Percentiles rank a stretch among this genome's conserved stretches.
Conservation (phyloP, 495 filamentous ascomycete genomes). For the Penicillium pulvis region DNA sequence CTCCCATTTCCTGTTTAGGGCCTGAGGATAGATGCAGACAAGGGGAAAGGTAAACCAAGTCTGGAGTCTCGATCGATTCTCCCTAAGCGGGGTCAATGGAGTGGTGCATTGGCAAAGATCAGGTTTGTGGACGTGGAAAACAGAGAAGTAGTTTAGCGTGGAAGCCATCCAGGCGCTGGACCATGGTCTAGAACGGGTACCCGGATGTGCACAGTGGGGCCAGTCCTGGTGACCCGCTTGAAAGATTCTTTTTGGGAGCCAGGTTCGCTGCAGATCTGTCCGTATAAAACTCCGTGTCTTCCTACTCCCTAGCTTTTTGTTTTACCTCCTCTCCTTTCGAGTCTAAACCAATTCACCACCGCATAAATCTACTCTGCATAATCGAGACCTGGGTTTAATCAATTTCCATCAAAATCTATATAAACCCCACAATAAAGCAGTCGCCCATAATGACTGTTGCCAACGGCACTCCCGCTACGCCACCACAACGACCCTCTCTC, state of each 20-base stretch:
- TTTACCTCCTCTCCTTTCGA: neutral
- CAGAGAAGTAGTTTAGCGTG: neutral
- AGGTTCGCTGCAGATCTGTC: conserved; percentile 4
- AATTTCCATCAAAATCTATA: neutral
- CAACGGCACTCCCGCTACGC: conserved; percentile 17
- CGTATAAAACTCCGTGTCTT: conserved; percentile 4
- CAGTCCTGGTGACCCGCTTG: conserved; percentile 23
- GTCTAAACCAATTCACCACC: neutral
- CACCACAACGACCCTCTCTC: conserved; percentile 22
- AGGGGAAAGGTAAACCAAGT: neutral
- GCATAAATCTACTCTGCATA: neutral
- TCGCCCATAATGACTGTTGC: conserved; percentile 24
- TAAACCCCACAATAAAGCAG: neutral
- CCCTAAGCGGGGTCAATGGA: neutral
- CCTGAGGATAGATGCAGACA: no score
- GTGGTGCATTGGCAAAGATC: neutral
- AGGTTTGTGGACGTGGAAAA: neutral
- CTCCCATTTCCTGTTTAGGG: neutral
- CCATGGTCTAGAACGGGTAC: conserved; percentile 24
- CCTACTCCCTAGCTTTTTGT: neutral
- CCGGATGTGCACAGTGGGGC: conserved; percentile 3
- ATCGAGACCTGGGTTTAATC: neutral
- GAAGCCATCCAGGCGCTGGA: neutral
- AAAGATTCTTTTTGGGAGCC: neutral
- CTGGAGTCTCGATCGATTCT: neutral